These are phyloP conservation scores for Nigrospora oryzae DNA, from an alignment of 2,329 filamentous ascomycete genomes.

Conservation along the genomic window DNA sequence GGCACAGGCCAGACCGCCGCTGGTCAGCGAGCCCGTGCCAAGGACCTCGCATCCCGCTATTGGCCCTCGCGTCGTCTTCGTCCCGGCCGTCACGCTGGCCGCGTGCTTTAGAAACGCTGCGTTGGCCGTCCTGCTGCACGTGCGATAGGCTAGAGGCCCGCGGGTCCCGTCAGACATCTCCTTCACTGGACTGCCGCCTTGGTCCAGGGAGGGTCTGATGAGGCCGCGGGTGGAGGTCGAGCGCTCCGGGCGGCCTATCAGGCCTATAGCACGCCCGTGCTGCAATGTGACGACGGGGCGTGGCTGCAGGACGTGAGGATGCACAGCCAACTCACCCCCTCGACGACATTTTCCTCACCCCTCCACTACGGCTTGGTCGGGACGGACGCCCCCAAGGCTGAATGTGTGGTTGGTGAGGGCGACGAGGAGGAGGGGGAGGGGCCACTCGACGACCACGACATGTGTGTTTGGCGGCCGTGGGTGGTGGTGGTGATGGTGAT, in stretches of 20 bases:
- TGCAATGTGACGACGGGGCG: slow-evolving; percentile 29
- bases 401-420: too few relatives aligned
- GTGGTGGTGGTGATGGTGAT: too few relatives aligned
- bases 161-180: slow-evolving; percentile 18
- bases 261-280: slow-evolving; percentile 14
- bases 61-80: slow-evolving; percentile 4
- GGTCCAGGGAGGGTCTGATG: slow-evolving; percentile 24
- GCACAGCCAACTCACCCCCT: slow-evolving; percentile 28
- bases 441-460: too few relatives aligned
- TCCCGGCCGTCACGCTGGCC: slow-evolving; percentile 34
- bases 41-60: slow-evolving; percentile 6
- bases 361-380: too few relatives aligned
- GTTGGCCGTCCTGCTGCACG: slow-evolving; percentile 33
- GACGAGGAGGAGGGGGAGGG: too few relatives aligned
- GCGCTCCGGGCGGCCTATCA: slow-evolving; percentile 33
- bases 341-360: slow-evolving; percentile 12
- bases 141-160: slow-evolving; percentile 27
- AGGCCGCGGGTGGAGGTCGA: slow-evolving; percentile 23
- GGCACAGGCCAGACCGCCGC: slow-evolving; percentile 1
- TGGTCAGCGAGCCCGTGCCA: slow-evolving; percentile 4
- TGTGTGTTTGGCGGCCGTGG: too few relatives aligned
- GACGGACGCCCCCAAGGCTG: too few relatives aligned
- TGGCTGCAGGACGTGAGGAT: slow-evolving; percentile 27
- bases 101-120: slow-evolving; percentile 28
- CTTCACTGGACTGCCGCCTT: slow-evolving; percentile 29